phyloP scores from a whole-genome alignment of 2,329 filamentous ascomycete genomes.

The Alternaria angustiovoidea region DNA sequence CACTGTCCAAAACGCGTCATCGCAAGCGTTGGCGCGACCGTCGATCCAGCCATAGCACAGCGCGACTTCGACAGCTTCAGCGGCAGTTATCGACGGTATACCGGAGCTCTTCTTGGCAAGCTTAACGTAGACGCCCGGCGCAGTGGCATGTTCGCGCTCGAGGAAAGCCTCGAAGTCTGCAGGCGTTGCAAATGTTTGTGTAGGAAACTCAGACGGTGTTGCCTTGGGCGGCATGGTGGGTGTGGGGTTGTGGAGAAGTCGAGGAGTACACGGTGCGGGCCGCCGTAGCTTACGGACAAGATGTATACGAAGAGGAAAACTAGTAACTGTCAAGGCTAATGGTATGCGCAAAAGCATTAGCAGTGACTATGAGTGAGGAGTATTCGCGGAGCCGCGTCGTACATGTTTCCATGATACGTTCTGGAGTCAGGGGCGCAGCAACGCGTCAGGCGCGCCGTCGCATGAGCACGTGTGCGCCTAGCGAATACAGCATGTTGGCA shows the following conservation, averaged over 20 bases:
- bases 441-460: background rate
- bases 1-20: constrained; percentile 61
- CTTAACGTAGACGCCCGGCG: constrained; percentile 57
- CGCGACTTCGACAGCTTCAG: constrained; percentile 64
- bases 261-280: background rate
- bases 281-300: background rate
- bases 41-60: constrained; percentile 72
- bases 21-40: constrained; percentile 59
- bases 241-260: background rate
- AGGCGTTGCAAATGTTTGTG: constrained; percentile 15
- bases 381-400: background rate
- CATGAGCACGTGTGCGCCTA: background rate
- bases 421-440: background rate
- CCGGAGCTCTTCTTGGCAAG: constrained; percentile 59
- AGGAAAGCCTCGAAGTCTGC: constrained; percentile 38
- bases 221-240: constrained; percentile 14
- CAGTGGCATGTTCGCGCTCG: constrained; percentile 45
- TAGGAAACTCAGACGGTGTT: constrained; percentile 11
- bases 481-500: background rate
- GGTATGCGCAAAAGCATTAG: background rate
- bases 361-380: background rate
- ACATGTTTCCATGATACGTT: background rate
- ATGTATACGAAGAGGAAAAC: background rate
- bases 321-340: background rate
- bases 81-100: constrained; percentile 55